Evolutionary conservation across 2,329 filamentous ascomycete genomes (phyloP), one percentile per base, ranked within the genome.

Genomic region (Berkeleyomyces rouxiae): DNA sequence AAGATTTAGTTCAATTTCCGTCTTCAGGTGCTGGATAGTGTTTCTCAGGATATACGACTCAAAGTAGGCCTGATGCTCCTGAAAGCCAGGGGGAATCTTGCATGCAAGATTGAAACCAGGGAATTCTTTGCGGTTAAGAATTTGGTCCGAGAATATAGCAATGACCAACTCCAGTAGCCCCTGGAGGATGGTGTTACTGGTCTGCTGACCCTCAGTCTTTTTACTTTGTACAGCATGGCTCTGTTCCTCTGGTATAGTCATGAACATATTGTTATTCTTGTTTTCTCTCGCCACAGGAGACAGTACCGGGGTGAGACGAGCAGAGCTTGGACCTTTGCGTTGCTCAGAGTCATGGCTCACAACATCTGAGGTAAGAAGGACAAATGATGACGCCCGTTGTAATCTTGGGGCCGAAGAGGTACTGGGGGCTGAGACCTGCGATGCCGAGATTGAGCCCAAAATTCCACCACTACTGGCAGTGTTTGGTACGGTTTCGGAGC

Each of bases 61-160:
- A 67, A 99, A 96, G 71, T 91, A 95, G 0, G 90, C 90, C 69
- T 96, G 91, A 68, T 97, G 90, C 70, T 97, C 93, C 67, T 92
- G 83, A 69, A 95, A 96, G 0, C 92, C 91, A 0, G 93, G 90
- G 1, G 95, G 93, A 0, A 92, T 87, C 71, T 93, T 96, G 61
- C 88, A 76, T 69, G 89, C 95, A 7, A 99, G 75, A 0, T 86
- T 85, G 61, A 99, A 87, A 0, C 93, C 92, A 2, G 86, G 79
- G 70, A 97, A 99, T 61, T 99, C 93, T 70, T 96, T 96, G 36
- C 90, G 84, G 39, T 80, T 81, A 49, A 96, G 82, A 0, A 97
- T 76, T 68, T 97, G 90, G 68, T 96, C 91, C 59, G 87, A 80
- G 69, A 96, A 95, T 0, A 96, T 83, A 23, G 81, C 82, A 58